phyloP scores from a whole-genome alignment of 148 eudicot genomes.

The Spergularia marina region DNA sequence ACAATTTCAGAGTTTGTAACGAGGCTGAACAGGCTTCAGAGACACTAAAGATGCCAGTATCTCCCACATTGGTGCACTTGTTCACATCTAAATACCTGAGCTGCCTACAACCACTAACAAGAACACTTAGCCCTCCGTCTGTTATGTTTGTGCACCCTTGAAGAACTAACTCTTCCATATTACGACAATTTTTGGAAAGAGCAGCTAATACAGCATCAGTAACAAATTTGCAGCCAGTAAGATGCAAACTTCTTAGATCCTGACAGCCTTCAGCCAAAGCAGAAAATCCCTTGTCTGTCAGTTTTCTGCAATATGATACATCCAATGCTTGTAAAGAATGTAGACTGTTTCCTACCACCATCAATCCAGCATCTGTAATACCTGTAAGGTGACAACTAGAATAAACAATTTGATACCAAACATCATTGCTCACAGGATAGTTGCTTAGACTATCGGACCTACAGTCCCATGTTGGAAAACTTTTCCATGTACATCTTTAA shows the following conservation, averaged over 20 bases:
- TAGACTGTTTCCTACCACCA: conserved; percentile 62
- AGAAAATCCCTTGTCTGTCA: conserved; percentile 71
- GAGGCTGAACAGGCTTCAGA: conserved; percentile 63
- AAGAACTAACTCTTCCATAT: conserved; percentile 61
- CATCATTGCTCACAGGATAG: background rate
- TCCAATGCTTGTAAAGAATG: conserved; percentile 65
- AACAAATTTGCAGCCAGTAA: conserved; percentile 71
- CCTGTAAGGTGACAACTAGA: conserved; percentile 43
- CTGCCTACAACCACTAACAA: conserved; percentile 63
- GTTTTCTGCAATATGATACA: conserved; percentile 78
- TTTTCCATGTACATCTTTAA: background rate
- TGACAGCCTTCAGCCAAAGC: conserved; percentile 75
- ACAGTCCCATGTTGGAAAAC: background rate
- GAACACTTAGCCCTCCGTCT: conserved; percentile 60
- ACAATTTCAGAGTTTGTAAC: conserved; percentile 59
- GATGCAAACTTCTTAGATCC: conserved; percentile 67
- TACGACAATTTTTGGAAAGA: conserved; percentile 61
- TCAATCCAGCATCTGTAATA: conserved; percentile 72
- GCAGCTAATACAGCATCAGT: conserved; percentile 53
- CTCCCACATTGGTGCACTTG: conserved; percentile 83
- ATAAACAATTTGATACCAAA: conserved; percentile 10
- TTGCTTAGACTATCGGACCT: background rate
- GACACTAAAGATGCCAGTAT: conserved; percentile 55
- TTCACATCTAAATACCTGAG: conserved; percentile 61
- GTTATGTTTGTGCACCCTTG: conserved; percentile 77